Evolutionary conservation across 2,329 filamentous ascomycete species (phyloP).

Genomic region (Colletotrichum sp.): DNA sequence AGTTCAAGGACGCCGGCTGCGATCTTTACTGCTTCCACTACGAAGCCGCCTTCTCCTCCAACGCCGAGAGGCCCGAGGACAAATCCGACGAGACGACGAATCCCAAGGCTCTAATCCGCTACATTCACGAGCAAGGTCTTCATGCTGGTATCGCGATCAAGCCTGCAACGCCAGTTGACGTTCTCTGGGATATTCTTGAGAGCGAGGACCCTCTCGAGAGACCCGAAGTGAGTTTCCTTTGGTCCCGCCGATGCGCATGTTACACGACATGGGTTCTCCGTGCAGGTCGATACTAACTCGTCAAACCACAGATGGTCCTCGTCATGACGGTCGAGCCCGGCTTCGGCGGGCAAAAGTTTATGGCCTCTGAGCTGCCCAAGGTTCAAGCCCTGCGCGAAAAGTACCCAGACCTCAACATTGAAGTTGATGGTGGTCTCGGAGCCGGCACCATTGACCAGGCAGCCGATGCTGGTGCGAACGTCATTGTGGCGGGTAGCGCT

Average conservation of each 20-base stretch:
- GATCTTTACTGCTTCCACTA: constrained; percentile 99
- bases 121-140: constrained; percentile 88
- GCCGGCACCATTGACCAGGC: constrained; percentile 91
- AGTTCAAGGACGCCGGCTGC: constrained; percentile 92
- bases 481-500: constrained; percentile 95
- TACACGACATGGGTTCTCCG: neutral
- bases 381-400: constrained; percentile 81
- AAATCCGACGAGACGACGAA: constrained; percentile 75
- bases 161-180: constrained; percentile 87
- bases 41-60: constrained; percentile 90
- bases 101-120: constrained; percentile 84
- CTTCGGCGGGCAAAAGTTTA: constrained; percentile 98
- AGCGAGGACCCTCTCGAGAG: constrained; percentile 73
- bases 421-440: constrained; percentile 93
- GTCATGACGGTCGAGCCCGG: constrained; percentile 98
- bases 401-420: constrained; percentile 94
- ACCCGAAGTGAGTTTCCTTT: constrained; percentile 76
- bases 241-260: constrained; percentile 5
- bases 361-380: constrained; percentile 94
- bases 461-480: constrained; percentile 94
- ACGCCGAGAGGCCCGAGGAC: constrained; percentile 78
- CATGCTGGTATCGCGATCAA: constrained; percentile 95
- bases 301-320: constrained; percentile 80
- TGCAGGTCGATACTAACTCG: neutral
- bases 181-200: constrained; percentile 89